These are phyloP conservation scores for Rhizopus microsporus DNA, from an alignment of 371 early-diverging fungal genomes.

Conservation along the genomic window DNA sequence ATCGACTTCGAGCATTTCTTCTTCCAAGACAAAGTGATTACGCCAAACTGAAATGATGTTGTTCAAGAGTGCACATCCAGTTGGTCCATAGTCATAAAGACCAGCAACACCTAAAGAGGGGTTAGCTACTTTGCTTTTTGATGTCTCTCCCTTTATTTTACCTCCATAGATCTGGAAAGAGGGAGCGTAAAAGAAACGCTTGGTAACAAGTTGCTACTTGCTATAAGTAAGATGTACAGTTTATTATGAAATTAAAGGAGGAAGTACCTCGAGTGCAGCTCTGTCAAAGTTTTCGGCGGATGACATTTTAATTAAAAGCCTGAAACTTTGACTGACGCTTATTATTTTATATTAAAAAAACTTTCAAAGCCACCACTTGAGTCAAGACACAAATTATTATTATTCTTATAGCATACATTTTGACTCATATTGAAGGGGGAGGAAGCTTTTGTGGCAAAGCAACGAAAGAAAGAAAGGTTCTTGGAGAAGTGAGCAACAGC, in stretches of 20 bases:
- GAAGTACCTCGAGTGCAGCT: slow-evolving; percentile 55
- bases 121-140: not conserved
- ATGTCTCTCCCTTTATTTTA: slow-evolving; percentile 27
- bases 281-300: slow-evolving; percentile 55
- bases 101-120: slow-evolving; percentile 85
- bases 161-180: slow-evolving; percentile 95
- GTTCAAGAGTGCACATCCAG: slow-evolving; percentile 94
- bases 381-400: too few relatives aligned
- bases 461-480: too few relatives aligned
- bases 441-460: not conserved
- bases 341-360: slow-evolving; percentile 1
- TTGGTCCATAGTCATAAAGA: slow-evolving; percentile 99
- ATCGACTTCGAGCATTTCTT: slow-evolving; percentile 99
- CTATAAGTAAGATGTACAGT: not conserved
- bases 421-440: not conserved
- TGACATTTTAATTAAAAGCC: slow-evolving; percentile 13
- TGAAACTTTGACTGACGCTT: not conserved
- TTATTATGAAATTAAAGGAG: not conserved
- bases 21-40: slow-evolving; percentile 97
- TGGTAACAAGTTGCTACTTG: slow-evolving; percentile 67
- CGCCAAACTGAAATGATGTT: slow-evolving; percentile 95
- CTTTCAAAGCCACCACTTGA: slow-evolving; percentile 1
- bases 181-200: slow-evolving; percentile 97
- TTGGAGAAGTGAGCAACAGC: not conserved
- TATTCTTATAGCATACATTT: not conserved